Base-by-base conservation (phyloP, 306 rosid genomes). In the Prunus kanzakura region DNA sequence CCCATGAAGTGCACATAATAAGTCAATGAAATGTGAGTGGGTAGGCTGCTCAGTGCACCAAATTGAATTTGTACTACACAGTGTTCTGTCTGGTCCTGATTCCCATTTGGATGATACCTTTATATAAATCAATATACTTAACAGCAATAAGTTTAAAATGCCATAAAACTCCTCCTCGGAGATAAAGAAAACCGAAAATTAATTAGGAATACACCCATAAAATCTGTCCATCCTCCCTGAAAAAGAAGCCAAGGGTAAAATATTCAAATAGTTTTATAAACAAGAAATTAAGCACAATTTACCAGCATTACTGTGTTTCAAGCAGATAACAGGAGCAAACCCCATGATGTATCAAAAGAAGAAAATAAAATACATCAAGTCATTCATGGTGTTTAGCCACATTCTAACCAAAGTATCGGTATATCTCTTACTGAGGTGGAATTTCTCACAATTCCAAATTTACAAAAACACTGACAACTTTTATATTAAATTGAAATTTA, bases 1-100 rank as follows among this genome's bases (percentile, higher is more conserved):
- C 56, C 55, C 65, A 56, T 63, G 54, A 49, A 62, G 22, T 64
- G 52, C 19, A 71, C 43, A 71, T 22, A 54, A 75, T 1, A 57
- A 65, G 72, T 55, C 71, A 74, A 64, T 57, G 71, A 46, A 61
- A 60, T 76, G 27, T 43, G 66, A 38, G 47, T 64, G 19, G 69
- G 57, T 55, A 56, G 23, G 55, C 6, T 67, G 72, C 78, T 56
- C 22, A 61, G 67, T 72, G 75, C 54, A 63, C 45, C 19, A 64
- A 19, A 29, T 78, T 38, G 20, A 68, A 66, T 57, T 58, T 69
- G 49, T 67, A 73, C 65, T 11, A 25, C 46, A 67, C 46, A 47
- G 45, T 60, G 35, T 51, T 64, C 71, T 19, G 72, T 51, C 45
- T 3, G 60, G 50, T 77, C 79, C 78, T 71, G 70, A 82, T 82